Base-by-base conservation (phyloP, 805 yeast species). In the Ogataea haglerorum region DNA sequence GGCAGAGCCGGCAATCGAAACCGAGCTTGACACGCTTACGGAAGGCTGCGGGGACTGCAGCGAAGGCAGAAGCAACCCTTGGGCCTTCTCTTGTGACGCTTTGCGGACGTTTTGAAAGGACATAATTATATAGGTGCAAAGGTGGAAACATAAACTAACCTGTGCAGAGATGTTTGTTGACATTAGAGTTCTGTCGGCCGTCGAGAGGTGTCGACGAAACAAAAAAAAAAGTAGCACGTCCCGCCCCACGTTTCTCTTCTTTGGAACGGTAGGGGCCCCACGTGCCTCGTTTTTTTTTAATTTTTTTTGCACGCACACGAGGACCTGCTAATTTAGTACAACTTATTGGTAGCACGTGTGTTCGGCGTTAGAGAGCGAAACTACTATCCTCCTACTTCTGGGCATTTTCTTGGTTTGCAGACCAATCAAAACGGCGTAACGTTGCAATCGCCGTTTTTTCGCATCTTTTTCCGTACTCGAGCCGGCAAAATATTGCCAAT, bases 21-120 rank as follows among this genome's bases (percentile, higher is more conserved):
- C 31, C 8, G 54, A 38, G 37, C 41, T 48, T 13, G 54, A 48
- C 4, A 51, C 37, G 23, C 52, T 43, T 18, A 53, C 56, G 8
- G 51, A 43, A 4, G 57, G 57, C 29, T 49, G 52, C 15, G 56
- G 46, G 9, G 53, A 42, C 34, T 51, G 48, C 25, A 53, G 44
- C 4, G 57, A 51, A 14, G 56, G 54, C 25, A 53, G 28, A 21
- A 51, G 33, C 12, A 53, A 45, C 7, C 54, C 56, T 13, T 33
- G 42, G 4, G 42, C 30, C 17, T 38, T 38, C 13, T 38, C 42
- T 14, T 33, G 36, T n/a, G 42, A 38, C 13, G 22, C 22, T n/a
- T 38, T 38, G 37, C 37, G 37, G 29, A 38, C 26, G 37, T 38
- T 38, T 15, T 28, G 36, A 14, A 32, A 32, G 37, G 42, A 38